Evolutionary conservation across 169 alveolate genomes (phyloP).

Genomic region (Fabrea salina): DNA sequence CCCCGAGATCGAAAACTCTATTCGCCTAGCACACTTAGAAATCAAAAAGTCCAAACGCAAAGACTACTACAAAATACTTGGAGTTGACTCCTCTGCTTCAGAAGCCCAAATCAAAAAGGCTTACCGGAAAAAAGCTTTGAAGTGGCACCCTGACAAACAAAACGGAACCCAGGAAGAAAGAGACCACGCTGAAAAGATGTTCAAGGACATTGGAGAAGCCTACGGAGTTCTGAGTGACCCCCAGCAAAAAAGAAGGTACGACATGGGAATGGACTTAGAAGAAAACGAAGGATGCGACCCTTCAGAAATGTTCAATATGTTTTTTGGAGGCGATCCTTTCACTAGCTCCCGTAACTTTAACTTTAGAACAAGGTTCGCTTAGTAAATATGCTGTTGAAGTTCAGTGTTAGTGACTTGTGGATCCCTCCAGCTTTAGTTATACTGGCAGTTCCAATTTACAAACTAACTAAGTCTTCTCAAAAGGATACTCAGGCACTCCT

Average conservation of each 20-base stretch:
- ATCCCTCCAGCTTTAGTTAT: no score
- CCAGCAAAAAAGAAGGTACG: slow-evolving; percentile 64
- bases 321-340: no score
- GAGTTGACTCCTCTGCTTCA: slow-evolving; percentile 57
- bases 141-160: slow-evolving; percentile 88
- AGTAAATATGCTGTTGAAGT: no score
- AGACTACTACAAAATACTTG: slow-evolving; percentile 74
- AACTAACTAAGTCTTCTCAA: no score
- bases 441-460: no score
- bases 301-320: neutral
- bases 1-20: slow-evolving; percentile 50
- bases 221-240: slow-evolving; percentile 75
- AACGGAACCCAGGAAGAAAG: slow-evolving; percentile 59
- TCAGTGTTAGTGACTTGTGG: no score
- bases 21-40: slow-evolving; percentile 53
- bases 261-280: slow-evolving; percentile 34
- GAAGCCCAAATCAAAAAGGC: slow-evolving; percentile 91
- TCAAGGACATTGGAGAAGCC: slow-evolving; percentile 76
- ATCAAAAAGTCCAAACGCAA: slow-evolving; percentile 66
- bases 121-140: slow-evolving; percentile 77
- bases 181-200: slow-evolving; percentile 81
- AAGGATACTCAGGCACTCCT: no score
- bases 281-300: neutral
- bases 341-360: no score
- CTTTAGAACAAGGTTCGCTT: no score